phyloP scores from a whole-genome alignment of 2,329 filamentous ascomycete species.

The Colletotrichum sojae region DNA sequence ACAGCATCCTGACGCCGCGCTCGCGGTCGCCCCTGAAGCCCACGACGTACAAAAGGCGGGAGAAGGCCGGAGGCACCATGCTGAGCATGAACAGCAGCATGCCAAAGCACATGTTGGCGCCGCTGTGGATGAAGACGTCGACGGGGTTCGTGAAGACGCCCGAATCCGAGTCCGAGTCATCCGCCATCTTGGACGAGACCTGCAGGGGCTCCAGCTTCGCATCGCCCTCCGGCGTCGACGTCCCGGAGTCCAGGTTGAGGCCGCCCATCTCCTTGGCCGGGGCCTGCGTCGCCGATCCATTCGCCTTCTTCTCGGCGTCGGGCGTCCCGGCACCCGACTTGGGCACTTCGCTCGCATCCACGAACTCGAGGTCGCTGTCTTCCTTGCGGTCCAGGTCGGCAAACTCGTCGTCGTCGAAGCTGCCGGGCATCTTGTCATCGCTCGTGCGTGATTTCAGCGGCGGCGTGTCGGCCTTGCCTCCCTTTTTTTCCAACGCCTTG shows the following conservation, averaged over 20 bases:
- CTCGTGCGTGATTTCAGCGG: conserved; percentile 29
- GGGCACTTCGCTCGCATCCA: conserved; percentile 67
- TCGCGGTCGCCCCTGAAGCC: conserved; percentile 93
- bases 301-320: conserved; percentile 62
- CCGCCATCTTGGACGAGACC: conserved; percentile 30
- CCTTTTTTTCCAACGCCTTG: conserved; percentile 54
- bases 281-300: conserved; percentile 40
- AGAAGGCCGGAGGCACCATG: conserved; percentile 92
- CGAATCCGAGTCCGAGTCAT: conserved; percentile 40
- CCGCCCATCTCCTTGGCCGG: conserved; percentile 23
- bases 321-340: conserved; percentile 60
- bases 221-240: conserved; percentile 29
- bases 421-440: conserved; percentile 56
- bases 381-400: conserved; percentile 47
- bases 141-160: conserved; percentile 78
- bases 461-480: conserved; percentile 40
- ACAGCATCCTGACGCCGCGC: conserved; percentile 86
- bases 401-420: conserved; percentile 54
- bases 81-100: conserved; percentile 89
- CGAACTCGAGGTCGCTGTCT: conserved; percentile 64
- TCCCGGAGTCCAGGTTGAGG: conserved; percentile 34
- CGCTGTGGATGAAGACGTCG: conserved; percentile 91
- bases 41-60: conserved; percentile 86
- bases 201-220: conserved; percentile 34
- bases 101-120: conserved; percentile 90